phyloP scores from a whole-genome alignment of 2,329 filamentous ascomycete species.

The Exophiala phaeomuriformis region DNA sequence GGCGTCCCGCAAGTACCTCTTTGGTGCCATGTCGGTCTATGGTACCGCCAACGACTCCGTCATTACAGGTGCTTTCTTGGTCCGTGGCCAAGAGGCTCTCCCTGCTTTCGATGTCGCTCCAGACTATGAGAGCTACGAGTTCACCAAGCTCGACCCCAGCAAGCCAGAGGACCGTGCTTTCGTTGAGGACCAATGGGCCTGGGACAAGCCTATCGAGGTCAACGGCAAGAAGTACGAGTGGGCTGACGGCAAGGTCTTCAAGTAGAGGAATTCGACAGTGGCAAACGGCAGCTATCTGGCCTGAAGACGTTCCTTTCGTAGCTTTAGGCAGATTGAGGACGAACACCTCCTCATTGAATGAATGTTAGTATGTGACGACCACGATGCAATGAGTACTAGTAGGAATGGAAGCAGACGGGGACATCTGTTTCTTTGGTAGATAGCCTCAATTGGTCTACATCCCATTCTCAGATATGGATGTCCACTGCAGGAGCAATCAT shows the following conservation, averaged over 20 bases:
- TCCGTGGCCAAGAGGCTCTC: constrained; percentile 79
- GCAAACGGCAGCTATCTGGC: no score
- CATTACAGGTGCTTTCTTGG: constrained; percentile 86
- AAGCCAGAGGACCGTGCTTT: constrained; percentile 79
- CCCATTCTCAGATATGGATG: no score
- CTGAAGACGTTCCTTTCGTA: not conserved
- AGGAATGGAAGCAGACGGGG: not conserved
- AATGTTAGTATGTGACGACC: constrained; percentile 2
- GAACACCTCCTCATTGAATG: not conserved
- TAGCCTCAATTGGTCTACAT: no score
- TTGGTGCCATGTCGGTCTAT: constrained; percentile 83
- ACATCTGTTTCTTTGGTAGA: no score
- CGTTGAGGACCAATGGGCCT: constrained; percentile 80
- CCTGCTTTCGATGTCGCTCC: constrained; percentile 95
- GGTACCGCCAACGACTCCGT: constrained; percentile 81
- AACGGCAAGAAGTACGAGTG: constrained; percentile 83
- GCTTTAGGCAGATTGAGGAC: not conserved
- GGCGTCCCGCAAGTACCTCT: constrained; percentile 95
- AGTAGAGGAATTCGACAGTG: constrained; percentile 53
- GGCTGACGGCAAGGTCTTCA: constrained; percentile 97
- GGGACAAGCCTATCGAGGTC: constrained; percentile 75
- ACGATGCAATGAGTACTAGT: not conserved
- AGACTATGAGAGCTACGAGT: constrained; percentile 92
- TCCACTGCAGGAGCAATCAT: no score
- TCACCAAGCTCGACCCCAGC: constrained; percentile 88